Base-by-base conservation (phyloP, 75 land plant species). In the Cryptomeria japonica region DNA sequence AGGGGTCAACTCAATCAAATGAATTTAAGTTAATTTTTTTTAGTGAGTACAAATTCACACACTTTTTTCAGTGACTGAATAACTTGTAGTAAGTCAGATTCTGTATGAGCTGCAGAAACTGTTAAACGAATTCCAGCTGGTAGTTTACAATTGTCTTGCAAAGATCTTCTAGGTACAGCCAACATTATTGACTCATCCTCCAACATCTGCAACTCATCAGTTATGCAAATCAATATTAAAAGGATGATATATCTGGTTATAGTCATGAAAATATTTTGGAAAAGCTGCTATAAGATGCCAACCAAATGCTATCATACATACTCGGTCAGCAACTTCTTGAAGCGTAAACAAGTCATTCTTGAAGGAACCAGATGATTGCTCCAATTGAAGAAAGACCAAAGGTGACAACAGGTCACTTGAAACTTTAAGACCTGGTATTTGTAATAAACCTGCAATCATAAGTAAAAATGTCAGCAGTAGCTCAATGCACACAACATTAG, bases 31-130 rank as follows among this genome's bases (percentile, higher is more conserved):
- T 18, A 36, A 28, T 47, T 34, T 7, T 32, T n/a, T 80, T n/a
- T 42, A 42, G 82, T 38, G 18, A 93, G 88, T 70, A 93, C 89
- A 38, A 72, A 85, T 34, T 88, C 89, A 61, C 92, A 88, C 68
- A 88, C 92, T 84, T 87, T 88, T 76, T 90, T 93, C 73, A 96
- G 42, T 53, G 92, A 87, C 53, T 91, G 92, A 61, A 88, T 86
- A 15, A 90, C 94, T 70, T 88, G 88, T 18, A 85, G 10, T 34
- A 96, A 56, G 88, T 96, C 96, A 58, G 93, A 85, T 87, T 96
- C 93, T 64, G 94, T 72, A 82, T 96, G 98, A 19, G 90, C 97
- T 86, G 95, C 94, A 86, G 96, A 94, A 39, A 94, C 95, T 55
- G 84, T 85, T 83, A 96, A 39, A 68, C 88, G 90, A 34, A 96